phyloP scores from a whole-genome alignment of 352 stramenopile species.

The Phytopythium vexans region DNA sequence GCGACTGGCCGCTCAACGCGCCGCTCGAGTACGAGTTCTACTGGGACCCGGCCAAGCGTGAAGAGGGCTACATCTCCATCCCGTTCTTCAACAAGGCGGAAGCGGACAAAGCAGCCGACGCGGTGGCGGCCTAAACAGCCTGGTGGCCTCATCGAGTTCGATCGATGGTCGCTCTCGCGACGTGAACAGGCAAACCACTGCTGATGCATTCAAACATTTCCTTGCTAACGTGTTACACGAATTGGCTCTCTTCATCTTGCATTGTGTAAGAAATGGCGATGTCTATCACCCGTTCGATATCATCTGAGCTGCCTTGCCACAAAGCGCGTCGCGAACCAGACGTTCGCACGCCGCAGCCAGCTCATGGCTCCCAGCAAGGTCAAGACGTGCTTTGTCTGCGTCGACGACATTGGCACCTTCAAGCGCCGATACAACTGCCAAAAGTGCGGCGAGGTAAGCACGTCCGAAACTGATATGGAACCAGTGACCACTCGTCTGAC shows the following conservation, averaged over 20 bases:
- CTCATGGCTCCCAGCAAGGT: conserved; percentile 62
- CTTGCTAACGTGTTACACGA: no score
- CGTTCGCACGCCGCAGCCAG: conserved; percentile 60
- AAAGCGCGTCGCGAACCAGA: conserved; percentile 75
- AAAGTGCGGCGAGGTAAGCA: conserved; percentile 77
- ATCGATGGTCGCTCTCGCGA: no score
- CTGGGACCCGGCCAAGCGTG: conserved; percentile 18
- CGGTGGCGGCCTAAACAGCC: no score
- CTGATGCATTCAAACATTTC: no score
- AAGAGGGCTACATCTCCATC: conserved; percentile 18
- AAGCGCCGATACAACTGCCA: conserved; percentile 82
- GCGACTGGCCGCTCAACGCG: conserved; percentile 22
- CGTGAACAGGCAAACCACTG: no score
- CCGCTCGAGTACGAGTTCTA: conserved; percentile 22
- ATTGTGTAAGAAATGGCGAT: no score
- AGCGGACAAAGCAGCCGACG: no score
- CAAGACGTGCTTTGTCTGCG: conserved; percentile 80
- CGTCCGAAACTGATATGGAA: no score
- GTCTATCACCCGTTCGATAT: no score
- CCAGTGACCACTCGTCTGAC: neutral
- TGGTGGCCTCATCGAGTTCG: no score
- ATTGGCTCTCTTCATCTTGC: no score
- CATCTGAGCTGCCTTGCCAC: conserved; percentile 79
- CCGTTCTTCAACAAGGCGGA: conserved; percentile 14
- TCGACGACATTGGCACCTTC: conserved; percentile 79